Evolutionary conservation across 108 stramenopile species (phyloP).

Genomic region (Seminavis robusta): DNA sequence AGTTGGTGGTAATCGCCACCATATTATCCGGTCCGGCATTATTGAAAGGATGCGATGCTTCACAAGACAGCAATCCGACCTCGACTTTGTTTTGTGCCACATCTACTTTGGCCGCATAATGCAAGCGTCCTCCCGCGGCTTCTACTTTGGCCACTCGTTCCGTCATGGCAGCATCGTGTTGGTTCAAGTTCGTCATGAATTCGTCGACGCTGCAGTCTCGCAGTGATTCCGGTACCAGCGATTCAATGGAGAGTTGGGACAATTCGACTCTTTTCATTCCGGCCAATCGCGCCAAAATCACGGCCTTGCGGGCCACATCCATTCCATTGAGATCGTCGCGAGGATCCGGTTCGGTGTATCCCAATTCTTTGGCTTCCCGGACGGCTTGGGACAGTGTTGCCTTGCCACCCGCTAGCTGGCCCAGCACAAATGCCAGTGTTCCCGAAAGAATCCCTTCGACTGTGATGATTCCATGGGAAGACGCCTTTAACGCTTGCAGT

Average conservation of each 20-base stretch:
- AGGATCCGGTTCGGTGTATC: conserved; percentile 62
- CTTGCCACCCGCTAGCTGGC: conserved; percentile 41
- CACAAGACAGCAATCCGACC: conserved; percentile 45
- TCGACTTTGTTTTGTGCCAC: conserved; percentile 27
- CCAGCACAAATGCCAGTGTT: conserved; percentile 50
- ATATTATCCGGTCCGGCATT: conserved; percentile 56
- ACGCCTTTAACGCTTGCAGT: conserved; percentile 32
- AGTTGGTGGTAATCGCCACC: conserved; percentile 46
- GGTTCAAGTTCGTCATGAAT: conserved; percentile 38
- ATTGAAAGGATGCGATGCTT: conserved; percentile 42
- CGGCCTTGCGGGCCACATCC: conserved; percentile 59
- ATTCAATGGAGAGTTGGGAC: conserved; percentile 36
- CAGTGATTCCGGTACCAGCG: conserved; percentile 36
- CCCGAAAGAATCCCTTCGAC: conserved; percentile 50
- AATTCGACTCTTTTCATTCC: conserved; percentile 40
- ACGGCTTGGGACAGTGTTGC: conserved; percentile 40
- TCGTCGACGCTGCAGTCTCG: conserved; percentile 40
- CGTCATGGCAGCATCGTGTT: conserved; percentile 33
- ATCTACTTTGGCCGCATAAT: conserved; percentile 60
- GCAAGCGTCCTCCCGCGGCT: conserved; percentile 35
- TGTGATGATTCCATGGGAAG: conserved; percentile 33
- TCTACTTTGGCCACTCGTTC: conserved; percentile 31
- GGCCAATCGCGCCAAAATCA: conserved; percentile 52
- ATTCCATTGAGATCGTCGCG: conserved; percentile 53
- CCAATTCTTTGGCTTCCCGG: conserved; percentile 43